Evolutionary conservation across 371 early-diverging fungal genomes (phyloP), one percentile per base, ranked within the genome.

Genomic region (Mucor circinelloides): DNA sequence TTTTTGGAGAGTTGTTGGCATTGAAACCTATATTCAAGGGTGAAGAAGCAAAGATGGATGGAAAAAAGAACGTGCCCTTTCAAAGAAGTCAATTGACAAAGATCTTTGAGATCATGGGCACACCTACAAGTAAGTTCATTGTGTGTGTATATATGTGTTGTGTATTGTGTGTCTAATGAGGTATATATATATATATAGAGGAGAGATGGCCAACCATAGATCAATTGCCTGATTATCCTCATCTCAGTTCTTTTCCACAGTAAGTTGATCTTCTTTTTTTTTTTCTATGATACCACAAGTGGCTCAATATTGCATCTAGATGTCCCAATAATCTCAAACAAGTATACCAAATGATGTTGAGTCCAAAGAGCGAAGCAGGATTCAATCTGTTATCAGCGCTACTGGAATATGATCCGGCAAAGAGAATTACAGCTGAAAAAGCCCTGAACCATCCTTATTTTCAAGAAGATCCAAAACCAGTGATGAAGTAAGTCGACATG

Each of bases 1-100:
- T 98, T 34, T 95, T 96, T 85, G 97, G 93, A 13, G 99, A 98
- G 73, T 76, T 98, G 62, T 78, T 97, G 34, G 88, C 91, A 3
- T 80, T 95, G 31, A 87, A 90, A 48, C 96, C 97, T 7, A 89
- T 98, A 23, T 98, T 98, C 75, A 94, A 95, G 72, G 98, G 97
- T 40, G 97, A 97, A 67, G 97, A 96, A 73, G 93, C 89, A 28
- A 95, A 95, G 69, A 95, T 95, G 84, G 95, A 95, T 71, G 86
- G 80, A 63, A 92, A 91, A 68, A 96, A 95, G 78, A 87, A 81
- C 44, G 91, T 96, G 0, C 97, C 95, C 0, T 97, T 95, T 74
- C 97, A 97, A 75, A 85, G 90, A 71, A 90, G 92, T 70, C 97
- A 98, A 68, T 74, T 97, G 23, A 85, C 83, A 52, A 94, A 93